These are phyloP conservation scores for Amorphotheca resinae DNA, from an alignment of 495 filamentous ascomycete species.

Conservation along the genomic window DNA sequence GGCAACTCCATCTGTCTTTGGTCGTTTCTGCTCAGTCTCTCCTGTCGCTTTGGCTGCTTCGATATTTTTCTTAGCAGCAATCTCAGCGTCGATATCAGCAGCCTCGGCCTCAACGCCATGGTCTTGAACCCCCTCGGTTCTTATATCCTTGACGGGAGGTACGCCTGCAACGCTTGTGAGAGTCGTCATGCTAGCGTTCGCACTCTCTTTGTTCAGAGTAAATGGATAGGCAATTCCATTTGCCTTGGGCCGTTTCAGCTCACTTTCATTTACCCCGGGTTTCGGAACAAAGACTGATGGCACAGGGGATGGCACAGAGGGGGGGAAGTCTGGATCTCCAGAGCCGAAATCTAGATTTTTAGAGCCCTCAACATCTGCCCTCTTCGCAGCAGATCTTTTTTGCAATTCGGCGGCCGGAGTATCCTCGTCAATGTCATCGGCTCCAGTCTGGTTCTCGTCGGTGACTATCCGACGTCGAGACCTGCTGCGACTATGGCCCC, in stretches of 20 bases:
- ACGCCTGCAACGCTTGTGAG: constrained; percentile 17
- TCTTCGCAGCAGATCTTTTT: constrained; percentile 9
- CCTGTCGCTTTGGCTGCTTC: too few relatives aligned
- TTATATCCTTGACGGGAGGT: constrained; percentile 8
- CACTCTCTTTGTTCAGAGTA: constrained; percentile 32
- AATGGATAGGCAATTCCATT: constrained; percentile 41
- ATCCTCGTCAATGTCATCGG: constrained; percentile 20
- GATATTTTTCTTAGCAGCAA: too few relatives aligned
- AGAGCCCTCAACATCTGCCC: neutral
- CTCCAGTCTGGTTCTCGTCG: constrained; percentile 27
- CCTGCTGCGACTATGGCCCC: constrained; percentile 18
- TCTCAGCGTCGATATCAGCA: constrained; percentile 2
- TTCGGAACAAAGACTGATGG: constrained; percentile 9
- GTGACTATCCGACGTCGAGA: constrained; percentile 29
- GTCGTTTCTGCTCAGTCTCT: constrained; percentile 31
- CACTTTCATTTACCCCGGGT: constrained; percentile 17
- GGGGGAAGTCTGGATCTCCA: constrained; percentile 1
- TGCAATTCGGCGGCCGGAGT: constrained; percentile 23
- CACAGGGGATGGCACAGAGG: neutral
- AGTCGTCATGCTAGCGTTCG: constrained; percentile 43
- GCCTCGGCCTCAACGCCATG: constrained; percentile 5
- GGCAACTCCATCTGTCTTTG: constrained; percentile 35
- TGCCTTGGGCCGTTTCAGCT: constrained; percentile 34
- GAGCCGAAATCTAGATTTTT: constrained; percentile 4
- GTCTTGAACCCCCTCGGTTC: constrained; percentile 3